These are phyloP conservation scores for Inonotus hispidus DNA, from an alignment of 1,284 basidiomycete species.

Conservation along the genomic window DNA sequence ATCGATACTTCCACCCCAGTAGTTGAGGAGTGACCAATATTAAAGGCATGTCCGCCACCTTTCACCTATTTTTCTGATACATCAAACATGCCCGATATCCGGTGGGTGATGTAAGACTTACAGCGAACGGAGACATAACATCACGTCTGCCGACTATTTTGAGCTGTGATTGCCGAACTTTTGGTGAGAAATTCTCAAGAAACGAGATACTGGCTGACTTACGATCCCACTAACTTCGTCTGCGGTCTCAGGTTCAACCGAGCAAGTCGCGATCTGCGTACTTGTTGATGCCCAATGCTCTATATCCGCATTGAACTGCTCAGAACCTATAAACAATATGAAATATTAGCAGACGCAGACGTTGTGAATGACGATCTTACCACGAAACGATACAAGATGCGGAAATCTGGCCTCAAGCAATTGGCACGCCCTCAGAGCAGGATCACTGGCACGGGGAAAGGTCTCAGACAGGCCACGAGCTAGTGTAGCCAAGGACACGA, in stretches of 20 bases:
- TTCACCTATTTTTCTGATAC: constrained; percentile 18
- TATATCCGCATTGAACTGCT: constrained; percentile 13
- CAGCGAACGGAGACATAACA: constrained; percentile 18
- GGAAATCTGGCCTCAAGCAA: constrained; percentile 10
- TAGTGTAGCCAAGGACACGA: neutral
- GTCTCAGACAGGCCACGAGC: neutral
- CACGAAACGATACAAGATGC: constrained; percentile 14
- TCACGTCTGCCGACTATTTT: constrained; percentile 8
- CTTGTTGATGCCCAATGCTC: constrained; percentile 14
- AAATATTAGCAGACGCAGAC: neutral
- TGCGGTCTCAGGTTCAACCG: constrained; percentile 13
- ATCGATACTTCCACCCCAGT: constrained; percentile 25
- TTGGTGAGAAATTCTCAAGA: neutral
- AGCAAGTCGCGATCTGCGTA: constrained; percentile 16
- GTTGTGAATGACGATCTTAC: neutral
- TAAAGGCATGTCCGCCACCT: constrained; percentile 24
- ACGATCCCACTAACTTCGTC: constrained; percentile 15
- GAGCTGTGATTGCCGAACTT: constrained; percentile 1
- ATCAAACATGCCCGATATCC: neutral
- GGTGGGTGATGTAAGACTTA: neutral
- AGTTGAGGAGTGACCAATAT: constrained; percentile 23
- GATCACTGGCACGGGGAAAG: neutral
- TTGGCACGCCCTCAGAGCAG: constrained; percentile 8
- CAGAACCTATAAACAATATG: constrained; percentile 1
- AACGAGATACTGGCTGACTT: constrained; percentile 2